Base-by-base conservation (phyloP, 2,329 filamentous ascomycete species). In the Aureobasidium leucospermi region DNA sequence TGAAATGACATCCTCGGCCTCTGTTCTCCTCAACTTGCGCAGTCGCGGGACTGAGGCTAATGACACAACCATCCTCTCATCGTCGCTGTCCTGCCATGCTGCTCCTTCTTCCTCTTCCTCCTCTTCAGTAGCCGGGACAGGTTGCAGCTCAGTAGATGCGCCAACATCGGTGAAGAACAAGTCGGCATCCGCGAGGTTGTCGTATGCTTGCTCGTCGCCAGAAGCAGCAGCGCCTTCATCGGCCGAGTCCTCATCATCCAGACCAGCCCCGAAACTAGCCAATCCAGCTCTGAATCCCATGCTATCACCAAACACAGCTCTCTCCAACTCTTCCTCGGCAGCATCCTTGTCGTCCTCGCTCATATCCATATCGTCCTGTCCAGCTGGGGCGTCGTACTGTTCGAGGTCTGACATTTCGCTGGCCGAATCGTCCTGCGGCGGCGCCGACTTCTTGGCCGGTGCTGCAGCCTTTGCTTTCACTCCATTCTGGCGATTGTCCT, bases 41-140 rank as follows among this genome's bases (percentile, higher is more conserved):
- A 96, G 73, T 64, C 89, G 83, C 49, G 85, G 83, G 46, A 87
- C 85, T 29, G 84, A 82, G 3, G 90, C 88, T 41, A 99, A 80
- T 13, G 93, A 97, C 51, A 99, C 81, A 6, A 85, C 83, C 63
- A 96, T 77, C 58, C 89, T 83, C 69, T 97, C 94, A 69, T 99
- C 94, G 67, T 99, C 94, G 73, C 92, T 97, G 71, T 99, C 94
- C 66, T 92, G 85, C 94, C 94, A 99, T 1, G 85, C 89, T 2
- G 86, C 80, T 19, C 78, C 77, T 7, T 64, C 65, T 16, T 72
- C 71, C 19, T 74, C 73, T 23, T 77, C 73, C 1, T 75, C 74
- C 38, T 74, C 73, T 4, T 71, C 69, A 19, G 73, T 70, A 47
- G 73, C 71, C 59, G 74, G 70, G 1, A 23, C 43, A 49, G 71